phyloP scores from a whole-genome alignment of 306 rosid genomes.

The Quercus bicolor region DNA sequence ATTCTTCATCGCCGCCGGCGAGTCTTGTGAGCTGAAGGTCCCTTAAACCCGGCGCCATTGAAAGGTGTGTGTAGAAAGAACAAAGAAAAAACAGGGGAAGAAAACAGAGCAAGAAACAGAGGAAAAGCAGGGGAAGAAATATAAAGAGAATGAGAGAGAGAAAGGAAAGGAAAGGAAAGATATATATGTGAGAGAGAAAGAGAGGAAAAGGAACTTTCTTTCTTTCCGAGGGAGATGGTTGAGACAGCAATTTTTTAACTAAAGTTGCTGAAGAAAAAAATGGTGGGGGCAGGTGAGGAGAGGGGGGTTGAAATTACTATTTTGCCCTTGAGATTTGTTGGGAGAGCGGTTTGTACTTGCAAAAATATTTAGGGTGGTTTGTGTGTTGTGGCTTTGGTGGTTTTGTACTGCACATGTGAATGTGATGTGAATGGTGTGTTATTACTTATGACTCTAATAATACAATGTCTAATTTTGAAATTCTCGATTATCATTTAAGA shows the following conservation, averaged over 20 bases:
- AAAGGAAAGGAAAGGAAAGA: not conserved
- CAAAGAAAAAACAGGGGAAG: not conserved
- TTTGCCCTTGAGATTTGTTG: not conserved
- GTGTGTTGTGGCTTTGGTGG: not conserved
- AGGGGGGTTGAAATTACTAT: slow-evolving; percentile 4
- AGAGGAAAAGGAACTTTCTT: slow-evolving; percentile 1
- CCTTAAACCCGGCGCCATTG: slow-evolving; percentile 43
- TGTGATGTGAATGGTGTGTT: not conserved
- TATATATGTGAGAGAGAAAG: not conserved
- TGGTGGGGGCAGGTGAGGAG: not conserved
- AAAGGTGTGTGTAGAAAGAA: not conserved
- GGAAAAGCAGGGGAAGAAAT: not conserved
- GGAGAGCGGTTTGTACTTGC: slow-evolving; percentile 16
- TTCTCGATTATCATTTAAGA: no score
- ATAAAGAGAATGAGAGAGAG: not conserved
- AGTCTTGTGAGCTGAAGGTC: slow-evolving; percentile 50
- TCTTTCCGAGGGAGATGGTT: slow-evolving; percentile 26
- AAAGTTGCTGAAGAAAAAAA: slow-evolving; percentile 20
- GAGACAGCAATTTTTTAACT: slow-evolving; percentile 37
- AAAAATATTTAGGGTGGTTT: not conserved
- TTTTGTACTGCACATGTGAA: slow-evolving; percentile 11
- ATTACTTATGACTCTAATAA: no score
- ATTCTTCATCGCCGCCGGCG: slow-evolving; percentile 12
- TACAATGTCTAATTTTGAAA: no score
- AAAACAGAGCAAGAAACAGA: not conserved